Base-by-base conservation (phyloP, 2,329 filamentous ascomycete species). In the Hymenoscyphus fructigenus region DNA sequence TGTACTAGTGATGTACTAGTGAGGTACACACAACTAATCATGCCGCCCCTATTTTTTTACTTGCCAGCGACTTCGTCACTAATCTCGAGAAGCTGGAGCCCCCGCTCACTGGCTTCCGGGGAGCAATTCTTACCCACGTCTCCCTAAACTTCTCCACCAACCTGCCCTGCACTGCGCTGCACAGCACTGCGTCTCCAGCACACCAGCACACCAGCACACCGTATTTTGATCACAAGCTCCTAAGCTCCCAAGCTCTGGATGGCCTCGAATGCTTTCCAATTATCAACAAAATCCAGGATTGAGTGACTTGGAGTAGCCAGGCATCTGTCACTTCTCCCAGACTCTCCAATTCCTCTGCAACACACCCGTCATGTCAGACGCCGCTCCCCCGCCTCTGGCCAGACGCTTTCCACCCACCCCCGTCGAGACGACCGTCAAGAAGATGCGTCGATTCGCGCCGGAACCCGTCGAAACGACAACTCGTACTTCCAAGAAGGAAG, bases 391-490 rank as follows among this genome's bases (percentile, higher is more conserved):
- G 9, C n/a, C 44, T 23, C 44, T 69, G 14, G 60, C 66, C 53
- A 70, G 73, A 59, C 72, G 73, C 56, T 76, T 77, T 64, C 64
- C 70, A 34, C 72, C 75, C 7, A 72, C 75, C 66, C 76, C 75
- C 6, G 67, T 77, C 60, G 76, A 78, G 65, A 74, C 73, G 10
- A 74, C 75, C 57, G 69, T 69, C 61, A 76, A 75, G 67, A 75
- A 73, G 63, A 73, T 75, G 57, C 76, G 75, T 64, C 77, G 78
- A 65, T 75, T 76, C 65, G 70, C 78, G 44, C 74, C 77, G 34
- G 77, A 82, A 65, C 80, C 79, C 5, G 74, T 79, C 50, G 80
- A 82, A 69, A 80, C 77, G 14, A 76, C 73, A 12, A 75, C 76
- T n/a, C 75, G 77, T 65, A 80, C 76, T 28, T 57, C 53, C 62